Base-by-base conservation (phyloP, 805 yeast genomes). In the Kluyveromyces starmeri region DNA sequence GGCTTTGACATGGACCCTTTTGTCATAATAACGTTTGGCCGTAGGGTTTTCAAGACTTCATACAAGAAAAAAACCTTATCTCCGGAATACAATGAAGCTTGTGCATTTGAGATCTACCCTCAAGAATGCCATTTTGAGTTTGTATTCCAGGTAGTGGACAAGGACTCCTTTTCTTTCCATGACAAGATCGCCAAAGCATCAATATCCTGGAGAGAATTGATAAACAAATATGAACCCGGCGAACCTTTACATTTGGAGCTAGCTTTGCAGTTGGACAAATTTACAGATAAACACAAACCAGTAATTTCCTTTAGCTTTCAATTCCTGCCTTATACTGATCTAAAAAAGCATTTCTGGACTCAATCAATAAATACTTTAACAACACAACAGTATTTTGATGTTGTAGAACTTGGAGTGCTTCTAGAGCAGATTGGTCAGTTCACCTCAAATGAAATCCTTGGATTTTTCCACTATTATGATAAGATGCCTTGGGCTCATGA, bases 1-100 rank as follows among this genome's bases (percentile, higher is more conserved):
- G 39, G 34, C 13, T 89, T 82, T 51, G 95, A 86, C 56, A 84
- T 92, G 94, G 98, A 92, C 52, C 97, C 97, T 2, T 92, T 89
- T 60, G 89, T 89, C 3, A 85, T 89, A 13, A 78, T 85, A 1
- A 78, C 95, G 0, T 85, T 89, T 55, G 96, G 96, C 7, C 78
- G 82, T 47, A 80, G 80, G 44, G 85, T 89, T 0, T 89, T 74
- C 55, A 72, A 94, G 45, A 86, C 96, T 0, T 77, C 86, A 8
- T 80, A 86, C 77, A 71, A 78, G 44, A 71, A 83, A 15, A 96
- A 89, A 54, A 79, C 84, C 1, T 57, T 84, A 34, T 78, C 78
- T 36, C 98, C 98, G 0, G 68, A 77, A 1, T 89, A 77, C 59
- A 77, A 85, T 47, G 94, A 88, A 55, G 64, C 79, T 43, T 58